Conservation (phyloP, 129 eudicot genomes). For the Dittrichia graveolens region DNA sequence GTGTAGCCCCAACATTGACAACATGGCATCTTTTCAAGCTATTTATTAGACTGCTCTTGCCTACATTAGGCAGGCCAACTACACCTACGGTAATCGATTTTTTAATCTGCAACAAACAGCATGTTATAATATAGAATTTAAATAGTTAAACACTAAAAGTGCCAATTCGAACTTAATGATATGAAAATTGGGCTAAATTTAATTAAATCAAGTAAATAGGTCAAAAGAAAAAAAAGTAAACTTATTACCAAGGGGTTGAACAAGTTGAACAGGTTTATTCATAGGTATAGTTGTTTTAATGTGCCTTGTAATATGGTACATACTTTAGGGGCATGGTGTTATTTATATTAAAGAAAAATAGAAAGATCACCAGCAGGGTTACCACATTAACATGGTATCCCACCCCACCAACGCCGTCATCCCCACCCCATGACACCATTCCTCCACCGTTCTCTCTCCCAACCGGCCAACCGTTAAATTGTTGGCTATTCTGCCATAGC, state of each 20-base stretch:
- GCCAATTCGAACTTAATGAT: background rate
- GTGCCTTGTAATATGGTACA: too few species aligned
- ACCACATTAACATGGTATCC: too few species aligned
- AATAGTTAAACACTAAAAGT: background rate
- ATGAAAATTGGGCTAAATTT: background rate
- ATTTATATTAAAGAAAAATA: too few species aligned
- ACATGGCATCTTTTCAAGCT: conserved; percentile 91
- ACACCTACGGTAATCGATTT: conserved; percentile 84
- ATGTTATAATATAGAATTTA: background rate
- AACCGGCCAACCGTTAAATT: too few species aligned
- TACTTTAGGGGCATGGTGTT: too few species aligned
- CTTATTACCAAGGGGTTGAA: background rate
- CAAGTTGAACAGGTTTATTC: background rate
- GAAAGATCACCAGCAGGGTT: too few species aligned
- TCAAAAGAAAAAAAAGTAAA: background rate
- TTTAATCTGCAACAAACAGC: conserved; percentile 56
- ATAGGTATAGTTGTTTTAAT: too few species aligned
- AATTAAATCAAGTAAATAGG: background rate
- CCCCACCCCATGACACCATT: too few species aligned
- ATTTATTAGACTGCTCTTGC: conserved; percentile 97
- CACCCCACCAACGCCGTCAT: too few species aligned
- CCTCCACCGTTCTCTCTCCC: too few species aligned
- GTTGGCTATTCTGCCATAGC: too few species aligned
- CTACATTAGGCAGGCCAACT: conserved; percentile 93
- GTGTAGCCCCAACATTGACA: conserved; percentile 90